phyloP scores from a whole-genome alignment of 2,329 filamentous ascomycete species.

The Diaporthe batatas region DNA sequence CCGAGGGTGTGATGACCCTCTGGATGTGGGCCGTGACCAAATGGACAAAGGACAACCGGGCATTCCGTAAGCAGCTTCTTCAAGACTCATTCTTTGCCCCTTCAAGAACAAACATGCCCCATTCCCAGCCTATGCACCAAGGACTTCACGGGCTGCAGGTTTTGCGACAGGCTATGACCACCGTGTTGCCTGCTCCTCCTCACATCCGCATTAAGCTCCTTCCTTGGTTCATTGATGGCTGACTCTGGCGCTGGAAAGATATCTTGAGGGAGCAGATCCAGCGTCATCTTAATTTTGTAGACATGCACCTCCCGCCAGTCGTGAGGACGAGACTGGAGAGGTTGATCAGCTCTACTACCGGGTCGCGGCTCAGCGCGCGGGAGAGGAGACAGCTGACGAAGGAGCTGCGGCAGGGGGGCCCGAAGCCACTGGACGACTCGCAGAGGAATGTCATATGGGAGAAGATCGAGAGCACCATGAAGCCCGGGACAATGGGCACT shows the following conservation, averaged over 20 bases:
- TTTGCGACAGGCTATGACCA: too few relatives aligned
- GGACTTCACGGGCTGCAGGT: too few relatives aligned
- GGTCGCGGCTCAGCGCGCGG: constrained; percentile 21
- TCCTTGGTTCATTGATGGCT: too few relatives aligned
- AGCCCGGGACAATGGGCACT: constrained; percentile 44
- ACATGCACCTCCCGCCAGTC: constrained; percentile 44
- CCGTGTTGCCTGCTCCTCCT: too few relatives aligned
- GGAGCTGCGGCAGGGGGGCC: constrained; percentile 27
- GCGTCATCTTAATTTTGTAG: constrained; percentile 46
- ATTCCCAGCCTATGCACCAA: too few relatives aligned
- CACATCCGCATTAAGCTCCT: too few relatives aligned
- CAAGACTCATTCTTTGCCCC: too few relatives aligned
- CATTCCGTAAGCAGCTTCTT: too few relatives aligned
- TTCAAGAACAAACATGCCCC: too few relatives aligned
- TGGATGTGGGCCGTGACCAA: constrained; percentile 43
- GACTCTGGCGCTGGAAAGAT: too few relatives aligned
- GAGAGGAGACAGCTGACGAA: constrained; percentile 28
- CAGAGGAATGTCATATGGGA: constrained; percentile 45
- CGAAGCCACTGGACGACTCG: constrained; percentile 31
- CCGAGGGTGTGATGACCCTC: neutral
- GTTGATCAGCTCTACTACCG: constrained; percentile 28
- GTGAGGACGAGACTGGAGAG: constrained; percentile 41
- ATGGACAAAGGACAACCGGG: constrained; percentile 45
- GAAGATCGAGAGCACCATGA: constrained; percentile 44
- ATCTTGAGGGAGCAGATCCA: constrained; percentile 47